These are phyloP conservation scores for Leucaena leucocephala DNA, from an alignment of 306 rosid species.

Conservation along the genomic window DNA sequence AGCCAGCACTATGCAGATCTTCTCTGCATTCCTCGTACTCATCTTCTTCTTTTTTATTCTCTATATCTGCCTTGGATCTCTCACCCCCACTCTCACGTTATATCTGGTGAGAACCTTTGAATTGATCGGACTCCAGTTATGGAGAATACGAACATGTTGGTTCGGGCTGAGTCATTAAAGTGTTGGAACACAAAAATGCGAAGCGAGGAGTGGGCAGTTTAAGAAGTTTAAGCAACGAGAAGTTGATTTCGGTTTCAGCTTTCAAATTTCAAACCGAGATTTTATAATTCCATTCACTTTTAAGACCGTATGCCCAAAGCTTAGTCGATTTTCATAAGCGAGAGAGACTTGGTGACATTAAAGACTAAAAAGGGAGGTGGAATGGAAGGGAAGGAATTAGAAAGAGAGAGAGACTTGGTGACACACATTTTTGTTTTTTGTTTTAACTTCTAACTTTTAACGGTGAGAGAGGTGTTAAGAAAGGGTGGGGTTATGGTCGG, in stretches of 20 bases:
- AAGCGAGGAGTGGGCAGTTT: not conserved
- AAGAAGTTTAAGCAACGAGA: not conserved
- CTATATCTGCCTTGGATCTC: constrained; percentile 27
- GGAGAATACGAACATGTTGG: not conserved
- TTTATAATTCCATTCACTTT: not conserved
- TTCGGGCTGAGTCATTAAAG: not conserved
- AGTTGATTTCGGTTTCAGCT: not conserved
- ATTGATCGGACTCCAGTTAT: not conserved
- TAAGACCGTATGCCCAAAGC: not conserved
- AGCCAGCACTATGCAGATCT: not conserved
- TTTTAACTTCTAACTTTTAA: too few species aligned
- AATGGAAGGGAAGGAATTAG: not conserved
- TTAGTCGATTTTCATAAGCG: not conserved
- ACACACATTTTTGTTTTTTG: not conserved
- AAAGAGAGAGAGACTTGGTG: not conserved
- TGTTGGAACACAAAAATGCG: not conserved
- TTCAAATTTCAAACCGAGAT: not conserved
- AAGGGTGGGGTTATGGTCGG: not conserved
- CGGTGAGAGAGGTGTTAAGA: not conserved
- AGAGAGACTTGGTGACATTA: not conserved
- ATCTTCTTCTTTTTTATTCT: not conserved
- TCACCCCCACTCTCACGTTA: not conserved
- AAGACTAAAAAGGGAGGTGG: not conserved
- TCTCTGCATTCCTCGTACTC: constrained; percentile 22
- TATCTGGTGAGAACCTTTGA: not conserved